A percentile compares a stretch with the other conserved stretches of the same genome.
These are phyloP conservation scores for Backusella circina DNA, from an alignment of 192 early-diverging fungal genomes.

Conservation along the genomic window DNA sequence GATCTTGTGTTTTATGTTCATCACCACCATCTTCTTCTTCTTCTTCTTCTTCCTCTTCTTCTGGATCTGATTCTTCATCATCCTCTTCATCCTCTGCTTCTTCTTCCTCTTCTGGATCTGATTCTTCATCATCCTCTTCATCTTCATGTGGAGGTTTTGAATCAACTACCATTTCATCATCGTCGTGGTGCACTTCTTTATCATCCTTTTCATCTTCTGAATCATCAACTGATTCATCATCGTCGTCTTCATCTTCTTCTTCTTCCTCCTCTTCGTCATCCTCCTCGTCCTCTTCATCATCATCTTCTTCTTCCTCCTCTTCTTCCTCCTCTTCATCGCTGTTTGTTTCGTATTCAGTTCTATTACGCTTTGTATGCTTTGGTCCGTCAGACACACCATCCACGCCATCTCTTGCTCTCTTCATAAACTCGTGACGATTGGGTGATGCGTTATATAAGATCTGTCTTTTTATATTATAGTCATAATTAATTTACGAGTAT, in stretches of 20 bases:
- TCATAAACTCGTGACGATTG: not conserved
- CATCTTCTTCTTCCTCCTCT: not conserved
- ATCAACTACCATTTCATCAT: not conserved
- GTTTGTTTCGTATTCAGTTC: slow-evolving; percentile 19
- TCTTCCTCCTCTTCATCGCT: slow-evolving; percentile 6
- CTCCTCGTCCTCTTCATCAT: slow-evolving; percentile 26
- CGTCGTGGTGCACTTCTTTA: not conserved
- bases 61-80: slow-evolving; percentile 6
- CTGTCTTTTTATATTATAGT: slow-evolving; percentile 6
- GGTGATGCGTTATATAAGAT: slow-evolving; percentile 3
- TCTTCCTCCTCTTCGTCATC: not conserved
- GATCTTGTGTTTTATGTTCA: not conserved
- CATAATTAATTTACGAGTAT: no score
- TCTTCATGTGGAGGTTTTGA: slow-evolving; percentile 22
- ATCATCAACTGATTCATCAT: not conserved
- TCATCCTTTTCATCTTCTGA: not conserved
- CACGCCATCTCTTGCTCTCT: not conserved
- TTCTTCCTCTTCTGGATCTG: slow-evolving; percentile 1
- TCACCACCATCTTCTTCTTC: slow-evolving; percentile 12
- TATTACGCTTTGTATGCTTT: slow-evolving; percentile 6
- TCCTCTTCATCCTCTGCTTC: slow-evolving; percentile 11
- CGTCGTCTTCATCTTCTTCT: not conserved
- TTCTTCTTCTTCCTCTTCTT: slow-evolving; percentile 19
- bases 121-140: slow-evolving; percentile 35
- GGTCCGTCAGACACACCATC: not conserved